Evolutionary conservation across 192 early-diverging fungal species (phyloP).

Genomic region (Geranomyces michiganensis): DNA sequence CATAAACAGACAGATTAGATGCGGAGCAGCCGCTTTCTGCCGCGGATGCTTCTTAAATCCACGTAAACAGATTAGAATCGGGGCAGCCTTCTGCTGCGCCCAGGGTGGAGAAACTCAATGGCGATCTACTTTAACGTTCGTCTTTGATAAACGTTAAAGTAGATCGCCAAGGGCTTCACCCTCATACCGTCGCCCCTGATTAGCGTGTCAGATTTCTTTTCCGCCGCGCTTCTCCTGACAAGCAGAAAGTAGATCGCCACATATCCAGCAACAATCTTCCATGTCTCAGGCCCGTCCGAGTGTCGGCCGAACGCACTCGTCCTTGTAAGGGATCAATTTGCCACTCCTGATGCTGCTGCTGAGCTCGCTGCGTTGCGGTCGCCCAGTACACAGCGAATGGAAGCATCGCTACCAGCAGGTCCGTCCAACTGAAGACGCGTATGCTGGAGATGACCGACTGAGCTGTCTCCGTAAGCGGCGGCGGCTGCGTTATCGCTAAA

Average conservation of each 20-base stretch:
- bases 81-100: no score
- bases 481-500: not conserved
- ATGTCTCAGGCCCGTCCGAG: slow-evolving; percentile 7
- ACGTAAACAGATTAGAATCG: no score
- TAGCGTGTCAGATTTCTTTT: slow-evolving; percentile 3
- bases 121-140: no score
- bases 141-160: no score
- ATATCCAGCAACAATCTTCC: not conserved
- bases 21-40: no score
- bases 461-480: not conserved
- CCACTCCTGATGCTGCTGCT: slow-evolving; percentile 7
- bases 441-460: no score
- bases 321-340: not conserved
- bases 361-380: not conserved
- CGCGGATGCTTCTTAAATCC: no score
- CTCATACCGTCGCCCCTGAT: not conserved
- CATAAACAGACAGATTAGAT: no score
- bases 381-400: slow-evolving; percentile 7
- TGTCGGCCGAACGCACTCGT: not conserved
- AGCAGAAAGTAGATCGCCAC: slow-evolving; percentile 8
- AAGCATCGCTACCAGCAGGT: not conserved
- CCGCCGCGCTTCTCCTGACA: not conserved
- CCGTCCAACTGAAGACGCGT: not conserved
- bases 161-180: no score
- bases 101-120: no score